Evolutionary conservation across 139 green algal species (phyloP).

Genomic region (Chlamydomonas eustigma): DNA sequence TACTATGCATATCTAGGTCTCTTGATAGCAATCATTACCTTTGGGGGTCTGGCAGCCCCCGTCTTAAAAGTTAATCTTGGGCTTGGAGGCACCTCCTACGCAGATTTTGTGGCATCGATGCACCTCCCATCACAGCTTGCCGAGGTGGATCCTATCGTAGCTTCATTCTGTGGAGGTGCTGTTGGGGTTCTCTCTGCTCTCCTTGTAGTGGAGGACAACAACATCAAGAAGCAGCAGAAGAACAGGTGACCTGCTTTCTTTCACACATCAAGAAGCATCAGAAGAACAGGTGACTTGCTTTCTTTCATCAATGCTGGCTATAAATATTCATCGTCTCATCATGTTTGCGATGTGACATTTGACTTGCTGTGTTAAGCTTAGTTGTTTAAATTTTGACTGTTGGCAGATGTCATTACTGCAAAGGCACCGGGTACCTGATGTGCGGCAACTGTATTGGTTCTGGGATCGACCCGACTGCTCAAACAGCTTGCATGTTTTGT

Average conservation of each 20-base stretch:
- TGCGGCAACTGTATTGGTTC: conserved; percentile 77
- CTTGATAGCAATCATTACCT: conserved; percentile 80
- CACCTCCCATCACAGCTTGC: conserved; percentile 87
- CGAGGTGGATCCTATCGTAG: conserved; percentile 95
- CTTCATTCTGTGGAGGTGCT: conserved; percentile 93
- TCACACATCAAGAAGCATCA: no score
- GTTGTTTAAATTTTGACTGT: no score
- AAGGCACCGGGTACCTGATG: conserved; percentile 87
- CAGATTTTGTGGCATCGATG: conserved; percentile 86
- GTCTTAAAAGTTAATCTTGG: conserved; percentile 89
- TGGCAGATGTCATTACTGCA: conserved; percentile 58
- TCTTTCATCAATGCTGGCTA: background rate
- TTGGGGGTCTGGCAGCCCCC: conserved; percentile 89
- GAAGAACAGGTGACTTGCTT: background rate
- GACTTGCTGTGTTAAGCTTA: no score
- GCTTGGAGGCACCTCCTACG: conserved; percentile 85
- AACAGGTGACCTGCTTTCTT: conserved; percentile 29
- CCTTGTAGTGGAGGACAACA: conserved; percentile 95
- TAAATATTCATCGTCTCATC: no score
- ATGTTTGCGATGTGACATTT: no score
- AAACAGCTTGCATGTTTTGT: conserved; percentile 58
- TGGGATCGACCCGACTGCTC: conserved; percentile 17
- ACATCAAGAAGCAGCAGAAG: conserved; percentile 76
- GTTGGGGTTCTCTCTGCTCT: conserved; percentile 91
- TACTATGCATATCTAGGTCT: conserved; percentile 67